phyloP scores from a whole-genome alignment of 306 rosid genomes.

The Vigna reflexopilosa region DNA sequence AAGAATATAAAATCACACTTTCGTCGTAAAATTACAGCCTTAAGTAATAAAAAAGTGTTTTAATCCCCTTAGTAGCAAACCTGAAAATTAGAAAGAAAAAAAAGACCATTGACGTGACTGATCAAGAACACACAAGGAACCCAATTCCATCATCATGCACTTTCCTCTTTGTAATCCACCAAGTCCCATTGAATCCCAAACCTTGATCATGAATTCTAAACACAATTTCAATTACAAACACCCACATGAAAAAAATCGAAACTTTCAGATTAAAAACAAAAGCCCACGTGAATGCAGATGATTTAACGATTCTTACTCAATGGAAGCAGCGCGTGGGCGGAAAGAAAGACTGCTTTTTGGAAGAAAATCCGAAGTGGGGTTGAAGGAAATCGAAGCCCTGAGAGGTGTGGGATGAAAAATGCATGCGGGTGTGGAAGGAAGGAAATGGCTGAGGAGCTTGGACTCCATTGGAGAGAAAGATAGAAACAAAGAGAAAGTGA shows the following conservation, averaged over 20 bases:
- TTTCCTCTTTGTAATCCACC: not conserved
- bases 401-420: slow-evolving; percentile 26
- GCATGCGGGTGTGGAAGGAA: slow-evolving; percentile 41
- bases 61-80: not conserved
- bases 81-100: not conserved
- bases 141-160: slow-evolving; percentile 23
- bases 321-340: slow-evolving; percentile 49
- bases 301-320: slow-evolving; percentile 48
- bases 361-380: slow-evolving; percentile 34
- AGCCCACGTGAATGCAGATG: not conserved
- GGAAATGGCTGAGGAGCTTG: slow-evolving; percentile 49
- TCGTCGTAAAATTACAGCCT: not conserved
- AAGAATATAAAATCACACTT: not conserved
- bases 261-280: not conserved
- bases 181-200: slow-evolving; percentile 6
- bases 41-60: not conserved
- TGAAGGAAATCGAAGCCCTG: slow-evolving; percentile 33
- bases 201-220: not conserved
- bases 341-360: slow-evolving; percentile 46
- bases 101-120: not conserved
- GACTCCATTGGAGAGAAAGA: slow-evolving; percentile 63
- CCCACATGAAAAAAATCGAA: slow-evolving; percentile 16
- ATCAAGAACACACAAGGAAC: not conserved
- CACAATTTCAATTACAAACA: not conserved
- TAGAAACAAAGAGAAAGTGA: not conserved